A percentile compares a stretch with the other conserved stretches of the same genome.
Evolutionary conservation across 2,329 filamentous ascomycete genomes (phyloP).

Genomic region (Nemania sp.): DNA sequence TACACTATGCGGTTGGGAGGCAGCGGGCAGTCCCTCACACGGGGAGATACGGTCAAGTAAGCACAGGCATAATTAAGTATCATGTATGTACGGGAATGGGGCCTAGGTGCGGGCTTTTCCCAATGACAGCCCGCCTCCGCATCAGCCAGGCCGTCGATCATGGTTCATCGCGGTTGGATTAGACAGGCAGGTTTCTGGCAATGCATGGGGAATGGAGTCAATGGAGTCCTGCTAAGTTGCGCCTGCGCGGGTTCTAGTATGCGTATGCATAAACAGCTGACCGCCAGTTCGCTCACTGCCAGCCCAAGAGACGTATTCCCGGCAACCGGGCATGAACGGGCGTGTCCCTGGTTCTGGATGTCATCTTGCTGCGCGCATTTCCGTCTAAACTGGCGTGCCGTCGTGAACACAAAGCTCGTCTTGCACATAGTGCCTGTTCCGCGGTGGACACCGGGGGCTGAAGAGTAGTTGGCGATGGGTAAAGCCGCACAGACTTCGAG

Average conservation of each 20-base stretch:
- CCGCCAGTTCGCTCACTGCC: constrained; percentile 55
- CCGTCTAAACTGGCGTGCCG: constrained; percentile 9
- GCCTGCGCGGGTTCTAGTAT: constrained; percentile 28
- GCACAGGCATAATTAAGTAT: constrained; percentile 34
- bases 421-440: constrained; percentile 33
- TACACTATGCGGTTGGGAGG: neutral
- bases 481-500: constrained; percentile 40
- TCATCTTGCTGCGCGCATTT: constrained; percentile 23
- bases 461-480: constrained; percentile 29
- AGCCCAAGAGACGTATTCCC: constrained; percentile 37
- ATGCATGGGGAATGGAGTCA: constrained; percentile 28
- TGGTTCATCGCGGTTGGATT: constrained; percentile 46
- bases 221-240: constrained; percentile 28
- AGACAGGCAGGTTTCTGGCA: constrained; percentile 36
- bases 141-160: constrained; percentile 43
- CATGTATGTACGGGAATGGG: constrained; percentile 35
- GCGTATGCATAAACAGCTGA: constrained; percentile 47
- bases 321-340: constrained; percentile 34
- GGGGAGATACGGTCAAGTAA: constrained; percentile 20
- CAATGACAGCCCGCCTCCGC: constrained; percentile 25
- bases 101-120: constrained; percentile 28
- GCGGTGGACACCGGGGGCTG: constrained; percentile 26
- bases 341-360: constrained; percentile 20
- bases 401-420: constrained; percentile 28
- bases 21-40: constrained; percentile 16